Percentiles rank a stretch among this genome's conserved stretches.
Evolutionary conservation across 768 basidiomycete genomes (phyloP).

Genomic region (Amanita thiersii): DNA sequence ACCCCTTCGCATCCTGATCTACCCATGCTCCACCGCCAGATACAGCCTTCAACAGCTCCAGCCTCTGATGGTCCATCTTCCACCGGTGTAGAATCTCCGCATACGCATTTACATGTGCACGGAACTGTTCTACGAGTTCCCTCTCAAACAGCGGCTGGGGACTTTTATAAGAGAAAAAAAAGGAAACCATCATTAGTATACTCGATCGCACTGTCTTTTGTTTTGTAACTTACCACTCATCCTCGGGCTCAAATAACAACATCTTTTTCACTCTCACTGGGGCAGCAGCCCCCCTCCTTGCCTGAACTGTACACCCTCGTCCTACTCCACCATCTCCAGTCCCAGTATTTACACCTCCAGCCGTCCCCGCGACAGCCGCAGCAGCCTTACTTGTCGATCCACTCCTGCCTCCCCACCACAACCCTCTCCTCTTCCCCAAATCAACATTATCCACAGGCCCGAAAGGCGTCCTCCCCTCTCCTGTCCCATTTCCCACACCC

Average conservation of each 20-base stretch:
- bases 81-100: constrained; percentile 72
- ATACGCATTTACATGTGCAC: constrained; percentile 57
- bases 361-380: background rate
- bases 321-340: constrained; percentile 1
- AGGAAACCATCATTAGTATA: constrained; percentile 7
- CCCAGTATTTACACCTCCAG: constrained; percentile 2
- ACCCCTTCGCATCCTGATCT: background rate
- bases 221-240: constrained; percentile 5
- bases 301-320: no score
- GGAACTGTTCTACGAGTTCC: constrained; percentile 33
- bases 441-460: constrained; percentile 1
- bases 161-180: constrained; percentile 11
- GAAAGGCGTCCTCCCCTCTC: constrained; percentile 6
- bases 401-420: background rate
- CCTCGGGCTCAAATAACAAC: no score
- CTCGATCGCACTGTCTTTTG: background rate
- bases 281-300: no score
- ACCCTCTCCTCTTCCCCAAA: background rate
- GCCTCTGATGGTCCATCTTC: constrained; percentile 61
- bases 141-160: constrained; percentile 23
- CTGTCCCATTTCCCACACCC: no score
- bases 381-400: background rate
- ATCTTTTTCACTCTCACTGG: no score
- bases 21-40: constrained; percentile 16
- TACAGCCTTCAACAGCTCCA: constrained; percentile 67